Evolutionary conservation across 345 rosid genomes (phyloP), one percentile per base, ranked within the genome.

Genomic region (Zanthoxylum bungeanum): DNA sequence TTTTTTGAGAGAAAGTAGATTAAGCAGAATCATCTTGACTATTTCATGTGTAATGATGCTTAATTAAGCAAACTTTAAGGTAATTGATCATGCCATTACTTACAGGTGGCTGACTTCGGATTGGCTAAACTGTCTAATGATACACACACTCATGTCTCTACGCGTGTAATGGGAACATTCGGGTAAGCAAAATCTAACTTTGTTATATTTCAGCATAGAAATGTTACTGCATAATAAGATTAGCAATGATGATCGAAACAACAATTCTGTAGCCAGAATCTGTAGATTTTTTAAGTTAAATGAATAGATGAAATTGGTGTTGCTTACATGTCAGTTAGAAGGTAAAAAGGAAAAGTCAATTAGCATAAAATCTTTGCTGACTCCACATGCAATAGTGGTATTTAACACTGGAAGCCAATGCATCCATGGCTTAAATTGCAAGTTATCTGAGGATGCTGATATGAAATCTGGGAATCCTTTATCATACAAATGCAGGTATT

Each of bases 101-200:
- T 70, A 53, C 57, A 95, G 99, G 98, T 95, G 71, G 98, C 98
- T 72, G 99, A 95, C 83, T 95, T 95, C 2, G 98, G 99, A 73
- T 83, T 92, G 76, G 99, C 99, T 19, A 95, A 95, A 83, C 78
- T 92, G 67, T 90, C 98, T 66, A 61, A 87, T 24, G 98, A 95
- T 74, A 92, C 81, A 65, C 19, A 85, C 79, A 95, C 98, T 73
- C 99, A 92, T 74, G 97, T 95, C 49, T 95, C 99, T 11, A 95
- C 99, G 11, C 96, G 99, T 25, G 93, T 95, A 37, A 95, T 95
- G 99, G 99, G 99, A 70, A 92, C 97, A 52, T 95, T 95, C 39
- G 98, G 99, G 98, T 94, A 67, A 80, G 73, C 34, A 3, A 46
- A n/a, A n/a, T n/a, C n/a, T n/a, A n/a, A n/a, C n/a, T n/a, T n/a